phyloP scores from a whole-genome alignment of 2,329 filamentous ascomycete genomes.

The Rachicladosporium sp. region DNA sequence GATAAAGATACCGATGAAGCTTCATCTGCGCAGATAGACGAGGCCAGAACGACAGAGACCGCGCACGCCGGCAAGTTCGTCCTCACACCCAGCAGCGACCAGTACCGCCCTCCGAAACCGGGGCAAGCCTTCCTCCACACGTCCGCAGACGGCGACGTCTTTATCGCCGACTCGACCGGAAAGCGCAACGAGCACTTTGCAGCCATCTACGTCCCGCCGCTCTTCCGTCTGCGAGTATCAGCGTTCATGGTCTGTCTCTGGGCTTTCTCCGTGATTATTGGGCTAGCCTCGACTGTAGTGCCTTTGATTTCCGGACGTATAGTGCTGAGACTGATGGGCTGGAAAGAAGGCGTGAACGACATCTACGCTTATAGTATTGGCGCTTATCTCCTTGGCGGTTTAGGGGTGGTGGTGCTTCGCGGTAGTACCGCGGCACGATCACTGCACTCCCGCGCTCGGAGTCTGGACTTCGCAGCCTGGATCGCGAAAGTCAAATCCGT shows the following conservation, averaged over 20 bases:
- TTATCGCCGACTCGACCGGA: constrained; percentile 20
- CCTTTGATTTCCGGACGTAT: constrained; percentile 75
- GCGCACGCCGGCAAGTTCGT: constrained; percentile 69
- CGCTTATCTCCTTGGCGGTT: constrained; percentile 63
- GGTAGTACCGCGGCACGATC: constrained; percentile 7
- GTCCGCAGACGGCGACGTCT: constrained; percentile 46
- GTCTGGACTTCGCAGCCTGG: constrained; percentile 14
- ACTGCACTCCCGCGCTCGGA: constrained; percentile 9
- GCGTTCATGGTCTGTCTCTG: constrained; percentile 84
- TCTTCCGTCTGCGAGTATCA: constrained; percentile 68
- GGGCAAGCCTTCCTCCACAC: constrained; percentile 69
- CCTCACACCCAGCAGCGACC: constrained; percentile 84
- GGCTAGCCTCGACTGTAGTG: constrained; percentile 72
- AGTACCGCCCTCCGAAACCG: constrained; percentile 84
- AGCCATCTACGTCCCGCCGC: constrained; percentile 64
- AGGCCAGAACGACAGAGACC: too few species aligned
- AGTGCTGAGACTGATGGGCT: constrained; percentile 62
- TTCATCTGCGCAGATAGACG: constrained; percentile 31
- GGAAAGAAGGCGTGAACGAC: constrained; percentile 73
- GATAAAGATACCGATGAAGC: too few species aligned
- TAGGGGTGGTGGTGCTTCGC: constrained; percentile 42
- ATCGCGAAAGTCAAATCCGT: constrained; percentile 12
- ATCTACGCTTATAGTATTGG: constrained; percentile 93
- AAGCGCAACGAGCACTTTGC: constrained; percentile 33
- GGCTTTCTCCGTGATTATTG: constrained; percentile 81